Evolutionary conservation across 2,329 filamentous ascomycete genomes (phyloP), one percentile per base, ranked within the genome.

Genomic region (Coniochaeta sp.): DNA sequence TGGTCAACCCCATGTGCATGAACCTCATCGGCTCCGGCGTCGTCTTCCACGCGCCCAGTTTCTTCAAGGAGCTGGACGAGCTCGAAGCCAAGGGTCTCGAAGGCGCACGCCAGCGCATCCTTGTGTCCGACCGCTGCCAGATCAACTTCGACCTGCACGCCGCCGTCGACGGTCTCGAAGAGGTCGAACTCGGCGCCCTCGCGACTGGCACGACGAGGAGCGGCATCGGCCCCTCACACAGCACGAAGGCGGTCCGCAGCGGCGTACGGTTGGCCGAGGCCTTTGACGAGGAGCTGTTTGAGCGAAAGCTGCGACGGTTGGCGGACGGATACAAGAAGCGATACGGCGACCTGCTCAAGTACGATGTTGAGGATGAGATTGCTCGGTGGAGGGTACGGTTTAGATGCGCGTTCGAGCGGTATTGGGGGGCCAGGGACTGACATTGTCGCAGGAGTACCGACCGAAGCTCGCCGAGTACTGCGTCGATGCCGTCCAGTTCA

Each of bases 1-100:
- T 93, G 62, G 79, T 93, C 65, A 90, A 89, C 70, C 86, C 88
- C 7, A 77, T 77, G 50, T 89, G 84, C 71, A 80, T 85, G 67
- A 93, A 92, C 76, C 77, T 93, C 61, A 88, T 93, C 70, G 89
- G 89, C 62, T 88, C 86, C 57, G 88, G 80, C 55, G 81, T 84
- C 44, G 83, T 90, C 62, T 85, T 90, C 65, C 83, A 90, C 72
- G 80, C 89, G 19, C 56, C 56, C 38, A 58, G 56, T 26, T 87
- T 88, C 76, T 87, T 88, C 78, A 79, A 81, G 64, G 86, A 89
- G 70, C 74, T 89, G 50, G 75, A 79, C 61, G 79, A 77, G 16
- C 71, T 88, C 22, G 79, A 87, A 65, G 77, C 77, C 59, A 81
- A 88, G 67, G 84, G 84, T 11, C 74, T 88, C 9, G 60, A 62